Percentiles rank a stretch among this genome's conserved stretches.
Evolutionary conservation across 2,329 filamentous ascomycete species (phyloP).

Genomic region (Coniochaeta pulveracea): DNA sequence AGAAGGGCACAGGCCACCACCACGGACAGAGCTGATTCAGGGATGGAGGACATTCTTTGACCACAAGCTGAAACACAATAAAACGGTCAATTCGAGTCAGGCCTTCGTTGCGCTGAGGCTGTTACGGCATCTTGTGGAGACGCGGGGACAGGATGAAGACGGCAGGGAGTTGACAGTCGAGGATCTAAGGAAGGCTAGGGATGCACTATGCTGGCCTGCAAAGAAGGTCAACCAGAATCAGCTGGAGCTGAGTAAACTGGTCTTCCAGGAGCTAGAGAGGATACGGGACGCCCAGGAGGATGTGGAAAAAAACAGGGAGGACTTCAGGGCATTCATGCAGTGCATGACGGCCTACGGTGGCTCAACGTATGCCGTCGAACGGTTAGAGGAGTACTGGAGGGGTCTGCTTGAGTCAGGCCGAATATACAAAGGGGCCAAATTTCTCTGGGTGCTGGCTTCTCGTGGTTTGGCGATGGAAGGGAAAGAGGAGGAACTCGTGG

Average conservation of each 20-base stretch:
- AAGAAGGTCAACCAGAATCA: constrained; percentile 32
- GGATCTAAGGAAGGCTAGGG: constrained; percentile 32
- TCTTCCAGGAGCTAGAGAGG: constrained; percentile 28
- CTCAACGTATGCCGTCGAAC: constrained; percentile 37
- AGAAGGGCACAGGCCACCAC: constrained; percentile 53
- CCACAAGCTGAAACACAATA: constrained; percentile 34
- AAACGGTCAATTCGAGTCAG: constrained; percentile 53
- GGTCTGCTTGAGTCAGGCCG: constrained; percentile 5
- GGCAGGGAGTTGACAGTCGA: constrained; percentile 24
- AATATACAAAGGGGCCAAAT: constrained; percentile 13
- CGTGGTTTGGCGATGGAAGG: constrained; percentile 51
- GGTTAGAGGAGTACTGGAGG: constrained; percentile 27
- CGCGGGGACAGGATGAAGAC: too few species aligned
- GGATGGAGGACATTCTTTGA: constrained; percentile 56
- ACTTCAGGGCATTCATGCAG: constrained; percentile 32
- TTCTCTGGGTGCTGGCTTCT: constrained; percentile 39
- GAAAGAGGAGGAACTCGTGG: constrained; percentile 43
- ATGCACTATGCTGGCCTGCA: constrained; percentile 28
- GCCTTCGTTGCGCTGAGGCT: constrained; percentile 44
- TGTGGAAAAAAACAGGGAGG: constrained; percentile 13
- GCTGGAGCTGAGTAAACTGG: constrained; percentile 30
- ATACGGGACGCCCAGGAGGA: constrained; percentile 10
- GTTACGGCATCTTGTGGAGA: constrained; percentile 43
- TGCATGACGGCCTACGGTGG: constrained; percentile 43
- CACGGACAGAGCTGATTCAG: constrained; percentile 47